Base-by-base conservation (phyloP, 257 asterid species). In the Ligustrum vulgare region DNA sequence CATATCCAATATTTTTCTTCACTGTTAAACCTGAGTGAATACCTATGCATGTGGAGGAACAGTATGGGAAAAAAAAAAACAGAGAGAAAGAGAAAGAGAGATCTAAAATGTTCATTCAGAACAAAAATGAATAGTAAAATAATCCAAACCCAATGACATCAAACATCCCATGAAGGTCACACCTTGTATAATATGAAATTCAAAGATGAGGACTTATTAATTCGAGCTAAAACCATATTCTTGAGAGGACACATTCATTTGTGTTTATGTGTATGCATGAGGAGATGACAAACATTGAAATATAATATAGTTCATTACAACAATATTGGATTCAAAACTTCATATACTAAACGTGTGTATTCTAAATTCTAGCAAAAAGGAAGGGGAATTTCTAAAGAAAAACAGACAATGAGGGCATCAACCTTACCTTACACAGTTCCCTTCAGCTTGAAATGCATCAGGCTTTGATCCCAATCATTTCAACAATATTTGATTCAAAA, bases 391-490 rank as follows among this genome's bases (percentile, higher is more conserved):
- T 28, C 15, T 15, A 15, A 23, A 4, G 49, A 41, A 41, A 41
- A 41, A 41, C 16, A 41, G 49, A 41, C 72, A 63, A 31, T 37
- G 25, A 69, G 39, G 69, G 22, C 35, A 78, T 35, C 20, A 68
- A n/a, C 67, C 62, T 75, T 68, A 87, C 97, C 97, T 91, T 80
- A 85, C 88, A 74, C 72, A 81, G 83, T 76, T 87, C 22, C 94
- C 97, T 67, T 89, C 88, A 72, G 87, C 81, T 80, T 86, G 96
- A 76, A 94, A 94, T 79, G 93, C 89, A 87, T 94, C 97, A 45
- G 97, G 94, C 87, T 90, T 94, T 43, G 98, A 94, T 8, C 97
- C 97, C 90, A 94, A 73, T 62, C 25, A 41, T 11, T 41, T 1
- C 49, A n/a, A 32, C 47, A 66, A 66, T 62, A 35, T 10, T 3